Conservation (phyloP, 2,329 filamentous ascomycete species). For the Fusarium nurragi region DNA sequence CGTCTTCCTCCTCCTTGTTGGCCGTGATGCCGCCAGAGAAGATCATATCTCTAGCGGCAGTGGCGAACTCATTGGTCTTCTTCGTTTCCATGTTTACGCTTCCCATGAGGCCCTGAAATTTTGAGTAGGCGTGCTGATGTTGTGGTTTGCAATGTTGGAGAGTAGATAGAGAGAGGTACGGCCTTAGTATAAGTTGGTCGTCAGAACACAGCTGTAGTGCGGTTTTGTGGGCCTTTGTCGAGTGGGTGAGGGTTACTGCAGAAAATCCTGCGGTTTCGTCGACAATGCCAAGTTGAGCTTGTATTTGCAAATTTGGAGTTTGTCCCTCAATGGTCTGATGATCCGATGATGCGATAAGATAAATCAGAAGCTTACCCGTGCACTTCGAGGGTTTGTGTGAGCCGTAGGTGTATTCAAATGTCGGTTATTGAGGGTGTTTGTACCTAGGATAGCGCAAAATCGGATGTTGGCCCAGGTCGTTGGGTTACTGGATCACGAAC, state of each 20-base stretch:
- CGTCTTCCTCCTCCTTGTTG: slow-evolving; percentile 24
- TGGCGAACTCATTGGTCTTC: slow-evolving; percentile 44
- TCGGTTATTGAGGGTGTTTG: slow-evolving; percentile 8
- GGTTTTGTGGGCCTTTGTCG: slow-evolving; percentile 16
- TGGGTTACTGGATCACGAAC: slow-evolving; percentile 35
- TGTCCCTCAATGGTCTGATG: slow-evolving; percentile 28
- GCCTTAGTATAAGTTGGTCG: slow-evolving; percentile 21
- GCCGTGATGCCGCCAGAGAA: slow-evolving; percentile 33
- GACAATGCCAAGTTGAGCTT: slow-evolving; percentile 5
- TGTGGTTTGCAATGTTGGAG: neutral
- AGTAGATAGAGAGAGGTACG: slow-evolving; percentile 19
- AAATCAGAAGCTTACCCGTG: slow-evolving; percentile 23
- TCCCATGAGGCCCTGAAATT: slow-evolving; percentile 2
- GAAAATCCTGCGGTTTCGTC: slow-evolving; percentile 8
- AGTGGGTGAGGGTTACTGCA: slow-evolving; percentile 1
- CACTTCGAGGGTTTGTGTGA: slow-evolving; percentile 7
- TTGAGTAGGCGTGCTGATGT: neutral
- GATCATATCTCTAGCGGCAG: slow-evolving; percentile 43
- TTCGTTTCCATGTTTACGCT: slow-evolving; percentile 33
- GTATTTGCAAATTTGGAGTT: slow-evolving; percentile 7
- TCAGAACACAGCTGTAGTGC: slow-evolving; percentile 12
- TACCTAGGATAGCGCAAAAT: slow-evolving; percentile 1
- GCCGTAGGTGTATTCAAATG: neutral
- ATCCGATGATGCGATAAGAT: slow-evolving; percentile 21
- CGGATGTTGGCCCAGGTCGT: slow-evolving; percentile 15